Conservation (phyloP, 495 filamentous ascomycete species). For the Hypoxylon fuscum region DNA sequence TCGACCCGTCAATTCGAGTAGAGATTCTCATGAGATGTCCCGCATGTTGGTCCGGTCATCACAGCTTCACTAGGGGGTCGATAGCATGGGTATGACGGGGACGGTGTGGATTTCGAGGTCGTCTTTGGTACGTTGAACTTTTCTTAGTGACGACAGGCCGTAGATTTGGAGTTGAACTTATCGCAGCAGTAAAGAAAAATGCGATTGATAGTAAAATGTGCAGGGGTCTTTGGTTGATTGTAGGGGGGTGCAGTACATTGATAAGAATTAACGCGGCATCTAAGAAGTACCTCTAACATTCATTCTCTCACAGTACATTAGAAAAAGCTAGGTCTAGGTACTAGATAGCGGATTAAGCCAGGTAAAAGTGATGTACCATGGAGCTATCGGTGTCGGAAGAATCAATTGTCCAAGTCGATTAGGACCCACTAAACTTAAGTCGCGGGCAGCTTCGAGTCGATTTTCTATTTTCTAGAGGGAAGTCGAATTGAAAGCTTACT, state of each 20-base stretch:
- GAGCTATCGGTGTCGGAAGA: slow-evolving; percentile 12
- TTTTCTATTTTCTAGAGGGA: slow-evolving; percentile 1
- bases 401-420: slow-evolving; percentile 22
- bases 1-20: slow-evolving; percentile 61
- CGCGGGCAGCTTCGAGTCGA: background rate
- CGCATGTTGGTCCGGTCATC: slow-evolving; percentile 56
- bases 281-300: background rate
- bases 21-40: slow-evolving; percentile 63
- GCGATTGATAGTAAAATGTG: background rate
- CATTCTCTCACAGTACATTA: too few relatives aligned
- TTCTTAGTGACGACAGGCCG: slow-evolving; percentile 12
- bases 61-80: slow-evolving; percentile 46
- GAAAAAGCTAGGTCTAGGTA: background rate
- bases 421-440: background rate
- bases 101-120: slow-evolving; percentile 12
- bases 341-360: background rate
- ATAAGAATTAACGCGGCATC: background rate
- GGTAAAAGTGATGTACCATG: background rate
- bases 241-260: background rate
- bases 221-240: background rate
- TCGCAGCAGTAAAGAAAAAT: slow-evolving; percentile 28
- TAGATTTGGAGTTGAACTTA: slow-evolving; percentile 20
- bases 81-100: slow-evolving; percentile 21
- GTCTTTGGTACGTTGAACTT: slow-evolving; percentile 18
- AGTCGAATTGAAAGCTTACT: background rate